These are phyloP conservation scores for Arabidopsis suecica DNA, from an alignment of 345 rosid genomes.

Conservation along the genomic window DNA sequence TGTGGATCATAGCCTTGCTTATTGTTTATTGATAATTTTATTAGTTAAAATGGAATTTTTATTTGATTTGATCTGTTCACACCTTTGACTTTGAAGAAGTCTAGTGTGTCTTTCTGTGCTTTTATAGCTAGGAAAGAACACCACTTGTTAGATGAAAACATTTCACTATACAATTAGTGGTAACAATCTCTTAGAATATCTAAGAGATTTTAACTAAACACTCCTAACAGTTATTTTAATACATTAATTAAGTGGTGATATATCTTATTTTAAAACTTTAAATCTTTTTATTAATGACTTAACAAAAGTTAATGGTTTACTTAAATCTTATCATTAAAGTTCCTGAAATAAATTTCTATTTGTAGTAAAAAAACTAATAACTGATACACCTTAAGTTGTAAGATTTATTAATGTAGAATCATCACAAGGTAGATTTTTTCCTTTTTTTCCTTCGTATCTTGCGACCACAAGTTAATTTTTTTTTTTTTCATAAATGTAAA, in stretches of 20 bases:
- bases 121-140: constrained; percentile 14
- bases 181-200: background rate
- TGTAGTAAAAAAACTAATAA: background rate
- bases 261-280: background rate
- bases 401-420: constrained; percentile 3
- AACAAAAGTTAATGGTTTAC: background rate
- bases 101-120: constrained; percentile 28
- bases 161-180: constrained; percentile 1
- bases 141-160: background rate
- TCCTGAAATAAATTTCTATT: background rate
- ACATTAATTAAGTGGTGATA: background rate
- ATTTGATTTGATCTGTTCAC: constrained; percentile 36
- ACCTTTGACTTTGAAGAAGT: constrained; percentile 42
- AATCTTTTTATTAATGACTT: background rate
- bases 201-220: background rate
- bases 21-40: background rate
- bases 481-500: background rate
- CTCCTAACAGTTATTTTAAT: background rate
- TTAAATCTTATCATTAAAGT: background rate
- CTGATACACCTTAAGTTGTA: background rate
- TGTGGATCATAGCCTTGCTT: constrained; percentile 34
- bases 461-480: background rate
- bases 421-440: background rate
- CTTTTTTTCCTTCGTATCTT: too few species aligned
- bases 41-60: background rate